Evolutionary conservation across 163 green algal genomes (phyloP).

Genomic region (Scenedesmus sp.): DNA sequence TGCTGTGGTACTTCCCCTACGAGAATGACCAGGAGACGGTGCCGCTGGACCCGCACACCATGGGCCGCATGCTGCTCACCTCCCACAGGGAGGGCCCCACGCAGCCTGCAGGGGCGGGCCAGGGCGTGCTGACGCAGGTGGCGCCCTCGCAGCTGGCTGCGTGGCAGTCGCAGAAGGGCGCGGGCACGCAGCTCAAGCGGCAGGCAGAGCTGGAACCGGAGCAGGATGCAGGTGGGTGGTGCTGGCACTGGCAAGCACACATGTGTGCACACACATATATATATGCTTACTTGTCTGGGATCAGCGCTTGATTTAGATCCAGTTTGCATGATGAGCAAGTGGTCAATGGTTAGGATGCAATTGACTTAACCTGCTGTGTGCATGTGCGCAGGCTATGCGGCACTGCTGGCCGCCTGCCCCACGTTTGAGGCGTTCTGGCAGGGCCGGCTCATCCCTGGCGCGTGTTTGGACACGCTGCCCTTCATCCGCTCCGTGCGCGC

Average conservation of each 20-base stretch:
- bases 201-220: conserved; percentile 13
- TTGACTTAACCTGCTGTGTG: neutral
- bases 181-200: neutral
- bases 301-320: neutral
- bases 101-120: neutral
- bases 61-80: conserved; percentile 47
- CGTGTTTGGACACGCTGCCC: conserved; percentile 79
- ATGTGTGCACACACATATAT: neutral
- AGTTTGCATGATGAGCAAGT: neutral
- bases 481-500: conserved; percentile 79
- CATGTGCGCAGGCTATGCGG: neutral
- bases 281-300: neutral
- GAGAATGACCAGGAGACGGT: conserved; percentile 78
- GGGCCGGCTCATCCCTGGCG: conserved; percentile 85
- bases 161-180: conserved; percentile 22
- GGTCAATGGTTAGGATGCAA: neutral
- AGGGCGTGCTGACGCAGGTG: neutral
- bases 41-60: conserved; percentile 58
- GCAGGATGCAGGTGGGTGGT: conserved; percentile 26
- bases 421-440: conserved; percentile 87
- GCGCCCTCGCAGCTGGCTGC: conserved; percentile 7
- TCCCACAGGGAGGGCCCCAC: neutral
- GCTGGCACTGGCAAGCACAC: neutral
- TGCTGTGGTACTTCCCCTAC: conserved; percentile 89
- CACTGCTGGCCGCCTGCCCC: conserved; percentile 46